Percentiles rank a stretch among this genome's conserved stretches.
These are phyloP conservation scores for Coemansia reversa DNA, from an alignment of 192 early-diverging fungal species.

Conservation along the genomic window DNA sequence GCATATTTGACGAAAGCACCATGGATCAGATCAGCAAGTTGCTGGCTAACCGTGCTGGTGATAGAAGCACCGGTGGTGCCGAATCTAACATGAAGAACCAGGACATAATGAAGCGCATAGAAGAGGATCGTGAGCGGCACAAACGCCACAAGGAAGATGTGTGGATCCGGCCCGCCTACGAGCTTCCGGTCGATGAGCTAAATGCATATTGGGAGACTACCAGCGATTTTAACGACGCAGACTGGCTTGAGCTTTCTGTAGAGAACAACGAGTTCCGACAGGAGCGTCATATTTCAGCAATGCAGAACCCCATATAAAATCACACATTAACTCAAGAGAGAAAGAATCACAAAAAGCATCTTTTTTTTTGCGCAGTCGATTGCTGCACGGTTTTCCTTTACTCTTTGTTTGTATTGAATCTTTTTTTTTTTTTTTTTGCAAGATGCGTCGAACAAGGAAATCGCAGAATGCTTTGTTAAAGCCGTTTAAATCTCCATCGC, in stretches of 20 bases:
- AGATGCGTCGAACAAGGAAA: constrained; percentile 22
- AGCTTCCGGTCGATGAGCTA: constrained; percentile 38
- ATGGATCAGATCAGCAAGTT: constrained; percentile 24
- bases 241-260: constrained; percentile 38
- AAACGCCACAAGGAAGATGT: constrained; percentile 57
- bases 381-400: constrained; percentile 4
- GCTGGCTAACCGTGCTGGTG: constrained; percentile 21
- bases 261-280: constrained; percentile 41
- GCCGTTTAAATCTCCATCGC: constrained; percentile 49
- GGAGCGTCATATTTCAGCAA: constrained; percentile 11
- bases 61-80: not conserved
- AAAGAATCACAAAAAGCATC: not conserved
- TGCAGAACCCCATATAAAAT: not conserved
- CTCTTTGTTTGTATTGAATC: not conserved
- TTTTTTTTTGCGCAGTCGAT: constrained; percentile 15
- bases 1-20: constrained; percentile 15
- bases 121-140: constrained; percentile 60
- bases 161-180: constrained; percentile 51
- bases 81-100: constrained; percentile 39
- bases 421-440: constrained; percentile 8
- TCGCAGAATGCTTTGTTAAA: constrained; percentile 25
- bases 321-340: not conserved
- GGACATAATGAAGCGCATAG: constrained; percentile 56
- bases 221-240: constrained; percentile 48
- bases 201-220: constrained; percentile 52